Evolutionary conservation across 106 monocot species (phyloP), one percentile per base, ranked within the genome.

Genomic region (Platanthera guangdongensis): DNA sequence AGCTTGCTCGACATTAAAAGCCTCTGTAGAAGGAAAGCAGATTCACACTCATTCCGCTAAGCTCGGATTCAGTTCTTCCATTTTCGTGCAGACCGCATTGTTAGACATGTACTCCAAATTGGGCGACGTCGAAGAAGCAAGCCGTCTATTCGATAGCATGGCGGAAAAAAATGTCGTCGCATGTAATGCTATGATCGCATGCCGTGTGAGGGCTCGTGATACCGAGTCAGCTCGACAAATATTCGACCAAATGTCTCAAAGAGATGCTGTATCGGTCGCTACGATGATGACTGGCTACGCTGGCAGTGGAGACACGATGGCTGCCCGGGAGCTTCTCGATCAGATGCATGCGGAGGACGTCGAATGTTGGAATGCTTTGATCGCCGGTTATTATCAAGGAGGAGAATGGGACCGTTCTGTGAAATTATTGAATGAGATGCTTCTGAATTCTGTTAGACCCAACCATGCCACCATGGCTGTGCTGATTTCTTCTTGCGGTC

Each of bases 121-220:
- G 74, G 83, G 83, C 0, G 68, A 65, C 18, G 19, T 82, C 5
- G 51, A 72, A 57, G 83, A 84, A 71, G 78, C 83, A 25, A 52
- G 12, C 15, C 18, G 69, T 21, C 6, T 86, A 30, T 83, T 84
- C 47, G 72, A 60, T 4, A 69, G 45, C 47, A 71, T 80, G 50
- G 13, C 63, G 9, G 70, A 19, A 8, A 64, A 46, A 65, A 88
- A 79, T 74, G 52, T 82, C 16, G 86, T 77, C 13, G 22, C 76
- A 22, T 86, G 71, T 76, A 89, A 89, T 72, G 60, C 78, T 68
- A 85, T 88, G 85, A 83, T 89, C 16, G 64, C 81, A 30, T 84
- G 79, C 46, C 79, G 79, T 79, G 68, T 68, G 14, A 84, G 75
- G 62, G 78, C 30, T 76, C 76, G 79, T 49, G 68, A 89, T 77